Conservation (phyloP, 208 protist genomes). For the Crithidia mellificae region DNA sequence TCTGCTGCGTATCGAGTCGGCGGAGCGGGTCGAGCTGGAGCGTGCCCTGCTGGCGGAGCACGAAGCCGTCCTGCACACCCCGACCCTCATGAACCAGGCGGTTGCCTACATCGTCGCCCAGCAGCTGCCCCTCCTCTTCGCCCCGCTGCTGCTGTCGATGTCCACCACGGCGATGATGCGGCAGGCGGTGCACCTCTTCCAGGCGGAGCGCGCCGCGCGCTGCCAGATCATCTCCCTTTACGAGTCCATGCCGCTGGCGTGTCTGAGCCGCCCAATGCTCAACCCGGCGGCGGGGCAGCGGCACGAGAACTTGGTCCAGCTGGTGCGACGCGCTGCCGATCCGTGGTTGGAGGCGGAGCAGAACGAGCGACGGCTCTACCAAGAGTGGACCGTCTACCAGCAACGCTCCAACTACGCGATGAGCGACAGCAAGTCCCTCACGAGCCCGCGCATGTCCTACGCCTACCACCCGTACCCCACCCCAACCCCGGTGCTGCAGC, state of each 20-base stretch:
- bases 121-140: conserved; percentile 60
- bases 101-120: conserved; percentile 24
- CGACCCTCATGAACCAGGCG: conserved; percentile 31
- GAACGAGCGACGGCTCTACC: conserved; percentile 30
- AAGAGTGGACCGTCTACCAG: conserved; percentile 15
- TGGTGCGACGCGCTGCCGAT: conserved; percentile 18
- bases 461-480: background rate
- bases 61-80: conserved; percentile 31
- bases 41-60: conserved; percentile 40
- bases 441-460: background rate
- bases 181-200: conserved; percentile 65
- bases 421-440: conserved; percentile 22
- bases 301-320: conserved; percentile 36
- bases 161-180: conserved; percentile 36
- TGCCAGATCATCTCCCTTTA: conserved; percentile 56
- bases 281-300: conserved; percentile 46
- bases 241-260: conserved; percentile 55
- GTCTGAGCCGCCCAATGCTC: conserved; percentile 60
- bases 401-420: conserved; percentile 7
- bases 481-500: background rate
- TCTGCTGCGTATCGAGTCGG: conserved; percentile 62
- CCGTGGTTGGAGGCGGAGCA: conserved; percentile 39
- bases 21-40: conserved; percentile 59
- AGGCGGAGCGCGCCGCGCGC: conserved; percentile 50
- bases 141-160: conserved; percentile 54